Conservation (phyloP, 192 early-diverging fungal species). For the Lobosporangium transversale region DNA sequence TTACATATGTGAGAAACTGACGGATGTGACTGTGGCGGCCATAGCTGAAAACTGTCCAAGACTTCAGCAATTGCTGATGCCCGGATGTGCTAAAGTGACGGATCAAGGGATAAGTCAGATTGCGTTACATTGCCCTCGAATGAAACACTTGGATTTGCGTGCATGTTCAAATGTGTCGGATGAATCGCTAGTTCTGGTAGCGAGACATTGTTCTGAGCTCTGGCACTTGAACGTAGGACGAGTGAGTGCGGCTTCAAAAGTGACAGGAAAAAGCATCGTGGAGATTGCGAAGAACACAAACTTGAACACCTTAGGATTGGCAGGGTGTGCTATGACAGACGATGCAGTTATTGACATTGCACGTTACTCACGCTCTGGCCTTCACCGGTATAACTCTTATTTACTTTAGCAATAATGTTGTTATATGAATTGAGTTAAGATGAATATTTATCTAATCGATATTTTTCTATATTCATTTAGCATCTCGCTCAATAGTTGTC, state of each 20-base stretch:
- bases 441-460: not conserved
- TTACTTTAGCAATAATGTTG: not conserved
- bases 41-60: slow-evolving; percentile 50
- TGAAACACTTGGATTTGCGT: slow-evolving; percentile 62
- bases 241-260: slow-evolving; percentile 51
- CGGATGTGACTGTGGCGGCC: slow-evolving; percentile 50
- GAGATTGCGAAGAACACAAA: slow-evolving; percentile 58
- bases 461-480: slow-evolving; percentile 9
- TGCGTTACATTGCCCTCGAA: slow-evolving; percentile 50
- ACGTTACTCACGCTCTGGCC: slow-evolving; percentile 31
- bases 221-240: slow-evolving; percentile 64
- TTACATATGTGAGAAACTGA: slow-evolving; percentile 64
- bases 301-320: slow-evolving; percentile 57
- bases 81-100: slow-evolving; percentile 61
- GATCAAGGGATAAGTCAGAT: slow-evolving; percentile 54
- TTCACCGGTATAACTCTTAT: slow-evolving; percentile 43
- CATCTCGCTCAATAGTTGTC: slow-evolving; percentile 60
- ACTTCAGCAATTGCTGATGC: slow-evolving; percentile 57
- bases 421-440: no score
- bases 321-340: slow-evolving; percentile 60
- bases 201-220: slow-evolving; percentile 51
- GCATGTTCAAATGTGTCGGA: slow-evolving; percentile 61
- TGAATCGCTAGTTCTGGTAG: slow-evolving; percentile 51
- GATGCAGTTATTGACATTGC: slow-evolving; percentile 58
- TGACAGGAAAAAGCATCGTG: slow-evolving; percentile 56